phyloP scores from a whole-genome alignment of 768 basidiomycete species.

The Boletales sp. region DNA sequence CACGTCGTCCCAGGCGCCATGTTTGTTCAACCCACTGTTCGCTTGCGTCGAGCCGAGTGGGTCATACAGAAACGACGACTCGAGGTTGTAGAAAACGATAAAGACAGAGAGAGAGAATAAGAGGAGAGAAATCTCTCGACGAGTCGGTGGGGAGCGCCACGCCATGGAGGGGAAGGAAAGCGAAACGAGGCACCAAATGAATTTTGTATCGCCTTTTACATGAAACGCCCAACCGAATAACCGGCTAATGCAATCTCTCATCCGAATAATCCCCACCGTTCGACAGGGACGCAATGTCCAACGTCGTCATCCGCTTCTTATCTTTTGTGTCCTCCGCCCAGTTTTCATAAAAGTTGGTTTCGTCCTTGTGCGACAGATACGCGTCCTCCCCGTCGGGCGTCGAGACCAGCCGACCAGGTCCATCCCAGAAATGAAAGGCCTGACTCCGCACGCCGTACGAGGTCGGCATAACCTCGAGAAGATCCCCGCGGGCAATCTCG shows the following conservation, averaged over 20 bases:
- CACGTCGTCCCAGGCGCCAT: constrained; percentile 53
- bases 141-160: constrained; percentile 65
- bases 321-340: constrained; percentile 75
- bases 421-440: constrained; percentile 91
- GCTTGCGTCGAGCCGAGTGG: constrained; percentile 4
- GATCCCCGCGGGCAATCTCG: constrained; percentile 92
- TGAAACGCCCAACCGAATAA: neutral
- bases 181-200: neutral
- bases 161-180: constrained; percentile 36
- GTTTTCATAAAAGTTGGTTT: constrained; percentile 85
- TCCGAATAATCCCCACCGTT: constrained; percentile 7
- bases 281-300: constrained; percentile 29
- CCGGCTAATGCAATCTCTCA: too few relatives aligned
- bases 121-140: constrained; percentile 69
- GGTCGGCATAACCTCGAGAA: constrained; percentile 89
- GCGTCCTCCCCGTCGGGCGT: constrained; percentile 31
- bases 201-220: too few relatives aligned
- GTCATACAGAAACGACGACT: constrained; percentile 45
- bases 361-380: constrained; percentile 45
- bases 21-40: constrained; percentile 36
- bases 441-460: constrained; percentile 89
- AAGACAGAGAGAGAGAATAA: constrained; percentile 64
- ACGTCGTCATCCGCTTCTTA: constrained; percentile 41
- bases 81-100: constrained; percentile 71
- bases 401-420: constrained; percentile 60